Percentiles rank a stretch among this genome's conserved stretches.
Conservation (phyloP, 73 alveolate genomes). For the Durusdinium trenchii region DNA sequence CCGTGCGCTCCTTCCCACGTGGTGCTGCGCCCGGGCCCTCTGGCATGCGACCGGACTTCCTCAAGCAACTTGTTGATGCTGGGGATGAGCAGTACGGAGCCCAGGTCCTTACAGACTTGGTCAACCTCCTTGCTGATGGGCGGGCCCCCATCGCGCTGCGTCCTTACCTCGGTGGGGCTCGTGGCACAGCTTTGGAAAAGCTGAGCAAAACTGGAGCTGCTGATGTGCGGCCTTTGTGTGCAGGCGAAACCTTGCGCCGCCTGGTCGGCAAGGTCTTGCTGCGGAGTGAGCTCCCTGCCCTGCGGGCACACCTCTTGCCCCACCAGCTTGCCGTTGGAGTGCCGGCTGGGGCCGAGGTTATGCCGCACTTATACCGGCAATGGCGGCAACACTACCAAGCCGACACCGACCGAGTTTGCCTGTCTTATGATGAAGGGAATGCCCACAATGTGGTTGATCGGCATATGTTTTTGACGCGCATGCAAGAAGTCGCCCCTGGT, state of each 20-base stretch:
- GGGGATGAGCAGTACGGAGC: background rate
- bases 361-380: too few relatives aligned
- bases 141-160: background rate
- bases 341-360: background rate
- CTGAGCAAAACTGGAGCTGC: background rate
- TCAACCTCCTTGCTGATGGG: background rate
- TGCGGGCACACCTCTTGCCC: background rate
- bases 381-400: too few relatives aligned
- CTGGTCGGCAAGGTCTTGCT: background rate
- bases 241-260: background rate
- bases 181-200: background rate
- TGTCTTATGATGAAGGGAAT: too few relatives aligned
- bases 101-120: background rate
- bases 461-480: too few relatives aligned
- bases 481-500: too few relatives aligned
- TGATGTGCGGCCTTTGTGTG: background rate
- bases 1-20: background rate
- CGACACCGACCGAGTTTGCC: too few relatives aligned
- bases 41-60: background rate
- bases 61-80: background rate
- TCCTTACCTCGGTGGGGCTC: background rate
- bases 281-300: background rate
- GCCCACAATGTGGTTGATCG: too few relatives aligned
- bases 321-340: background rate
- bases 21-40: background rate